These are phyloP conservation scores for Hortiboletus campestris DNA, from an alignment of 768 basidiomycete species.

Conservation along the genomic window DNA sequence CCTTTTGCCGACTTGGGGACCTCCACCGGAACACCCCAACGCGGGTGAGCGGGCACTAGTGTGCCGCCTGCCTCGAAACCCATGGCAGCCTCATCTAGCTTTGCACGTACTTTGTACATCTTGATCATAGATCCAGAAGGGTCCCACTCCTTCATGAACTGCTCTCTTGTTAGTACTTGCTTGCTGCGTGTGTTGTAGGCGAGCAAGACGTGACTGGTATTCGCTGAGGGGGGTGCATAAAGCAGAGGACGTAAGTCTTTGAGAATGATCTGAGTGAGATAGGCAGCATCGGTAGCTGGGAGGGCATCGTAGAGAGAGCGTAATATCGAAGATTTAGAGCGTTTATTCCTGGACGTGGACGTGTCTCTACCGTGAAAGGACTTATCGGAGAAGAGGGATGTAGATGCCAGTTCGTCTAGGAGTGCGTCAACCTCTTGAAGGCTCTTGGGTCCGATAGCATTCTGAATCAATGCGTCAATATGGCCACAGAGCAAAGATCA, in stretches of 20 bases:
- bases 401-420: constrained; percentile 72
- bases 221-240: constrained; percentile 56
- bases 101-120: constrained; percentile 54
- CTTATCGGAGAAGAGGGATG: constrained; percentile 56
- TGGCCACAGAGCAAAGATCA: background rate
- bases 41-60: constrained; percentile 34
- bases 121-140: constrained; percentile 48
- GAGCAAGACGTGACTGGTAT: constrained; percentile 48
- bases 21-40: constrained; percentile 61
- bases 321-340: constrained; percentile 40
- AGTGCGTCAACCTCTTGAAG: constrained; percentile 57
- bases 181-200: constrained; percentile 58
- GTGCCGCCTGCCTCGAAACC: constrained; percentile 39
- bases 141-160: constrained; percentile 78
- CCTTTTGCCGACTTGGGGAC: constrained; percentile 87
- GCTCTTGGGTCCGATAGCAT: constrained; percentile 33
- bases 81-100: constrained; percentile 55
- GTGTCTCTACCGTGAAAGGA: constrained; percentile 39
- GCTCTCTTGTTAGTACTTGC: constrained; percentile 50
- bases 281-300: constrained; percentile 59
- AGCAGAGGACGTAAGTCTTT: constrained; percentile 82
- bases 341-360: constrained; percentile 30
- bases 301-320: constrained; percentile 58
- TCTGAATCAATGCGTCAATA: constrained; percentile 17
- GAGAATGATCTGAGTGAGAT: constrained; percentile 84